Evolutionary conservation across 2,329 filamentous ascomycete species (phyloP), one percentile per base, ranked within the genome.

Genomic region (Paradendryphiella salina): DNA sequence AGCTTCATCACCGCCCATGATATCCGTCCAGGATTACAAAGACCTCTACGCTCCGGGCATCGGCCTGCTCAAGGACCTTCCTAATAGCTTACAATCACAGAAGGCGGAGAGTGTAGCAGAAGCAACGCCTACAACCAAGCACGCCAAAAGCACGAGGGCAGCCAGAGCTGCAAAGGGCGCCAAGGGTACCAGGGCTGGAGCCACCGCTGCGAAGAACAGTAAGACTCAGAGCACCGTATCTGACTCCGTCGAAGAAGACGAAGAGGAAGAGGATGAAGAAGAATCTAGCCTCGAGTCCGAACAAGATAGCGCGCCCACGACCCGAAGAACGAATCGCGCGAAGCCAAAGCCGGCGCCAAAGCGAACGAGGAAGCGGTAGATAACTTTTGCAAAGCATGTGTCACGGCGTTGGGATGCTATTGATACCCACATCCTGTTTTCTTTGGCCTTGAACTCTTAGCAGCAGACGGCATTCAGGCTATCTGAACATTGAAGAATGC

Each of bases 181-280:
- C 17, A 68, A 66, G 52, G 56, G 35, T 9, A 43, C 57, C 26
- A 72, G 67, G 46, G 42, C 56, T 23, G 57, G 50, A 41, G 58
- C 61, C 2, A 58, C 58, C 33, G 36, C 57, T 44, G 58, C 59
- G 17, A 72, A 67, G 51, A 64, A 58, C 39, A 62, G 18, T 21
- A 72, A 72, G 52, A 59, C 66, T 11, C 67, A 70, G 39, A 65
- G 67, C 18, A 62, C 63, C 20, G 64, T 65, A 9, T 70, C 66
- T 31, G 67, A 67, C n/a, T 64, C 65, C n/a, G 67, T 66, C 3
- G 73, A 77, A 23, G 75, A 78, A 50, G 67, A 78, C 6, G 66
- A 72, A 4, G 60, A 68, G 5, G 66, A 70, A 10, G 67, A 66
- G 11, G 66, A 69, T 5, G 65, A 66, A 13, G 64, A 67, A 17